Base-by-base conservation (phyloP, 1,284 basidiomycete genomes). In the Phellinidium pouzarii region DNA sequence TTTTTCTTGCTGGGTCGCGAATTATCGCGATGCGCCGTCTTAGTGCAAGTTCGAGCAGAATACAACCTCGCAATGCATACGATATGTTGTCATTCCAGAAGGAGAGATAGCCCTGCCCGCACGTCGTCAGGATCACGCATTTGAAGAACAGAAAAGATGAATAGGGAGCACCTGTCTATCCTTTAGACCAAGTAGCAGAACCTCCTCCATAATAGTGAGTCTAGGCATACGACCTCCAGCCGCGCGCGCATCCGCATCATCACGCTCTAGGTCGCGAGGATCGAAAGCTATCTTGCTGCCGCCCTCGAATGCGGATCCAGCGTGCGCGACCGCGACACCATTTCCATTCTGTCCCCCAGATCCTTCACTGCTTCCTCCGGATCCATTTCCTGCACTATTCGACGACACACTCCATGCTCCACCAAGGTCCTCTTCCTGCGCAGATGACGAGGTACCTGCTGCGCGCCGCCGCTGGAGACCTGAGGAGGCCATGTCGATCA, bases 61-160 rank as follows among this genome's bases (percentile, higher is more conserved):
- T 96, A 67, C 94, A 96, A 3, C 94, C 94, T 17, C 94, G 81
- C 1, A 97, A 77, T 11, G 94, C 92, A 68, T 97, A 97, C 0
- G 92, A 95, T 60, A 96, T 97, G 70, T 95, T 96, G 74, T 97
- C 94, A 68, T 97, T 97, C 93, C 91, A 95, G 68, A 96, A 95
- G 1, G 91, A 94, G 17, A 95, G 80, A 66, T 94, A 94, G 40
- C 91, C 92, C 87, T 93, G 60, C 47, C n/a, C n/a, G n/a, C n/a
- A n/a, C n/a, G n/a, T n/a, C n/a, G n/a, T n/a, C n/a, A n/a, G n/a
- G n/a, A n/a, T n/a, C n/a, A n/a, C n/a, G 3, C 14, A 19, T 12
- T 4, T 44, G 26, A 14, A 11, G n/a, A n/a, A n/a, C n/a, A 36
- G 3, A 43, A 20, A 3, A 46, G 40, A 11, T 38, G 5, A 27